These are phyloP conservation scores for Tuber melanosporum DNA, from an alignment of 495 filamentous ascomycete species.

Conservation along the genomic window DNA sequence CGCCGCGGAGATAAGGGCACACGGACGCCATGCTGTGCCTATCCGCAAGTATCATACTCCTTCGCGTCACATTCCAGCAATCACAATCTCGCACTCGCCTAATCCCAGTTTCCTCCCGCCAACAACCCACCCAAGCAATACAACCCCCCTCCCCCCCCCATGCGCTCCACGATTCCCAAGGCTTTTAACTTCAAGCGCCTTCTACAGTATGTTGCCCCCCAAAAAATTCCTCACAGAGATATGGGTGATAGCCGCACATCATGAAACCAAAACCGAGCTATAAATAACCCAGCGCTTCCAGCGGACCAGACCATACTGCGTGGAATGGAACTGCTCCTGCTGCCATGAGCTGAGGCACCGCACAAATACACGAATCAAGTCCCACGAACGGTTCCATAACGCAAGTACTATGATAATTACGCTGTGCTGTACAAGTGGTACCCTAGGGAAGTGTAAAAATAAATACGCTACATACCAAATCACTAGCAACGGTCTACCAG, in stretches of 20 bases:
- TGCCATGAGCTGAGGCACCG: too few relatives aligned
- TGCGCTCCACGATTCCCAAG: neutral
- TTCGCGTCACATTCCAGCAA: neutral
- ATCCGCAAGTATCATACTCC: too few relatives aligned
- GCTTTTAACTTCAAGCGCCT: neutral
- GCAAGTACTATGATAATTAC: neutral
- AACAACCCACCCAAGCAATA: neutral
- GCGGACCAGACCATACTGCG: neutral
- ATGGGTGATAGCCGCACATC: neutral
- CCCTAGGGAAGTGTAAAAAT: neutral
- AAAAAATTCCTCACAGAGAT: neutral
- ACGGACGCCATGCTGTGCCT: too few relatives aligned
- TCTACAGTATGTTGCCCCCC: neutral
- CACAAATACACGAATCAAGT: neutral
- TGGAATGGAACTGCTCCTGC: too few relatives aligned
- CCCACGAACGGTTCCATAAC: neutral
- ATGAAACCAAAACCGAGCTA: neutral
- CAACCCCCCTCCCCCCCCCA: too few relatives aligned
- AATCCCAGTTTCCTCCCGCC: too few relatives aligned
- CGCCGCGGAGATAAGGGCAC: too few relatives aligned
- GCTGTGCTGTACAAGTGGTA: neutral
- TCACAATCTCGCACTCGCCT: neutral
- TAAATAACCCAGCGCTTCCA: conserved; percentile 4
- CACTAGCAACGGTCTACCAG: neutral
- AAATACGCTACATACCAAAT: neutral